Evolutionary conservation across 768 basidiomycete species (phyloP).

Genomic region (Cystobasidium tubakii): DNA sequence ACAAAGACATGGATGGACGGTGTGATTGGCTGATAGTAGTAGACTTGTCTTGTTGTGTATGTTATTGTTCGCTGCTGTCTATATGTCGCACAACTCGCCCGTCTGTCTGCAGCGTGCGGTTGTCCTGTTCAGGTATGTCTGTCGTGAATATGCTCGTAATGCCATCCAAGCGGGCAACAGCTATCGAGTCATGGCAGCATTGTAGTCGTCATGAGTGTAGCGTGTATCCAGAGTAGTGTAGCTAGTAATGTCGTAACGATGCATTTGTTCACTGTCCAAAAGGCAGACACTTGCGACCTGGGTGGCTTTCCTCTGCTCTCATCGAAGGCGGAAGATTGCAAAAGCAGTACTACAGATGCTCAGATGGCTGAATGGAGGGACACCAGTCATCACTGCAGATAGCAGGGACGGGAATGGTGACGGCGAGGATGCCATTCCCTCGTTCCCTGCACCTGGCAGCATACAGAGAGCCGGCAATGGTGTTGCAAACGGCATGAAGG

Average conservation of each 20-base stretch:
- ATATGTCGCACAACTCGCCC: too few species aligned
- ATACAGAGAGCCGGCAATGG: conserved; percentile 2
- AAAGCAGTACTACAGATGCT: background rate
- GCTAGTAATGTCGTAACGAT: background rate
- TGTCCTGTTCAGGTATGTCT: too few species aligned
- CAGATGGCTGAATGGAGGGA: conserved; percentile 13
- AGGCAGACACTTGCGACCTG: background rate
- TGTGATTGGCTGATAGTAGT: too few species aligned
- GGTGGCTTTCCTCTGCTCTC: background rate
- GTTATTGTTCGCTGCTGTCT: too few species aligned
- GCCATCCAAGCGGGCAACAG: too few species aligned
- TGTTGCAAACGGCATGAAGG: background rate
- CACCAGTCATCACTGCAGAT: background rate
- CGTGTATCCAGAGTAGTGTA: too few species aligned
- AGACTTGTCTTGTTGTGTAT: too few species aligned
- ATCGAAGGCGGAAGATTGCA: background rate
- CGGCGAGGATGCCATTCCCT: conserved; percentile 1
- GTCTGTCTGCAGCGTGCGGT: too few species aligned
- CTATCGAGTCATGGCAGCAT: too few species aligned
- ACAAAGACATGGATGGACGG: background rate
- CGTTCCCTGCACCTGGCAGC: conserved; percentile 7
- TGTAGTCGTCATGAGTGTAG: too few species aligned
- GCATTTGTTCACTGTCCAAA: background rate
- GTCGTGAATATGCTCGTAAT: too few species aligned
- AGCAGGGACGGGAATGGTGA: background rate